A percentile compares a stretch with the other conserved stretches of the same genome.
Conservation (phyloP, 148 eudicot genomes). For the Beta vulgaris region DNA sequence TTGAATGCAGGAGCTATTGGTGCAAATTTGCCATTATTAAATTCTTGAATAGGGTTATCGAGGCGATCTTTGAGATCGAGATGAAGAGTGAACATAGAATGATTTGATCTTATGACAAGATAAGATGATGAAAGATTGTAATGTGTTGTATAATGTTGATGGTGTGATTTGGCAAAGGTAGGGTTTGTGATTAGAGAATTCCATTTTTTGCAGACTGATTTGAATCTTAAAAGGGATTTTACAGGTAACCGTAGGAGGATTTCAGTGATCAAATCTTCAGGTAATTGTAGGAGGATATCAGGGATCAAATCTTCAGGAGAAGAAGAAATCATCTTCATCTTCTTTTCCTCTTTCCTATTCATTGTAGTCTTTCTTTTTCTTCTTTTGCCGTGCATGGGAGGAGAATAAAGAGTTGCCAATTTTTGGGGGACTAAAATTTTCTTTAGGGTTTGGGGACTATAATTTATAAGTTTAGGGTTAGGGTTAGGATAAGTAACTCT, state of each 20-base stretch:
- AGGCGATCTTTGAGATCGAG: not conserved
- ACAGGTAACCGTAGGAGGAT: conserved; percentile 6
- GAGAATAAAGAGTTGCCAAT: too few species aligned
- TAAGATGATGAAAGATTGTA: not conserved
- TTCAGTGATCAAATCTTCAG: not conserved
- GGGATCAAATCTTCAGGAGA: too few species aligned
- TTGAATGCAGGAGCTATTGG: not conserved
- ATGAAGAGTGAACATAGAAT: not conserved
- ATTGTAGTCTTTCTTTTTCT: too few species aligned
- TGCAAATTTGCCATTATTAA: not conserved
- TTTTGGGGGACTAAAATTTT: too few species aligned
- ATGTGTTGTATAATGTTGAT: not conserved
- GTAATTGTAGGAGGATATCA: too few species aligned
- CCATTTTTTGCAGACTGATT: conserved; percentile 9
- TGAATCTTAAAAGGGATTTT: not conserved
- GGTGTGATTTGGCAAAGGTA: not conserved
- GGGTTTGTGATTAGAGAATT: not conserved
- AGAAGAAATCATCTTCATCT: too few species aligned
- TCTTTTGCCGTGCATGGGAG: too few species aligned
- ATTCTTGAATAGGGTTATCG: not conserved
- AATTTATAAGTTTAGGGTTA: too few species aligned
- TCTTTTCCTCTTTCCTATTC: too few species aligned
- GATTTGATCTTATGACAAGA: not conserved
- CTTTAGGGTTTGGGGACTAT: too few species aligned
- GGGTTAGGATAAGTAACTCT: too few species aligned